phyloP scores from a whole-genome alignment of 2,329 filamentous ascomycete genomes.

The Aspergillus proliferans region DNA sequence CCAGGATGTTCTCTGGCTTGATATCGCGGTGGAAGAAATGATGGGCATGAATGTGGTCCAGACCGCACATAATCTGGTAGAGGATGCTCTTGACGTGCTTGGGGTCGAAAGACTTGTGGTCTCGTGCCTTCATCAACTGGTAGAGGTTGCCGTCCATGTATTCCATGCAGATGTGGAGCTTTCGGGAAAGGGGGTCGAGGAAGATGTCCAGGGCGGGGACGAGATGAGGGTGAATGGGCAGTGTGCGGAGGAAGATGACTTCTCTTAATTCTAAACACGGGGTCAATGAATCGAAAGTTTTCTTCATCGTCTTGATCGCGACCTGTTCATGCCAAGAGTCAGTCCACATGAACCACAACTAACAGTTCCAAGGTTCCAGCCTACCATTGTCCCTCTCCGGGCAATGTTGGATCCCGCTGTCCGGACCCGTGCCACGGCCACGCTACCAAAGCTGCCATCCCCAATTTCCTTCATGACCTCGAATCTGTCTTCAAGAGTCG shows the following conservation, averaged over 20 bases:
- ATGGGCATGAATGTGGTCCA: conserved; percentile 96
- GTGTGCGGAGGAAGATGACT: conserved; percentile 88
- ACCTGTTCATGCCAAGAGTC: conserved; percentile 52
- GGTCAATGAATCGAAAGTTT: conserved; percentile 87
- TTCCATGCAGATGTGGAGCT: conserved; percentile 97
- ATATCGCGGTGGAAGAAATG: conserved; percentile 98
- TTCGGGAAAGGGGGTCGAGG: conserved; percentile 89
- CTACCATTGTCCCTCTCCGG: conserved; percentile 85
- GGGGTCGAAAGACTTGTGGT: conserved; percentile 88
- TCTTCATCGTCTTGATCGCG: conserved; percentile 99
- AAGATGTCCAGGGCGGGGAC: conserved; percentile 99
- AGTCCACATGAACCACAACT: neutral
- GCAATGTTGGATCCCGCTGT: conserved; percentile 84
- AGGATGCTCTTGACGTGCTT: conserved; percentile 94
- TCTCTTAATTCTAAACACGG: conserved; percentile 91
- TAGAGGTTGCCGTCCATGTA: conserved; percentile 99
- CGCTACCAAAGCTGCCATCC: conserved; percentile 96
- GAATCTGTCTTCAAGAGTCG: conserved; percentile 79
- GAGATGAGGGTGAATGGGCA: conserved; percentile 82
- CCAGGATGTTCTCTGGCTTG: conserved; percentile 97
- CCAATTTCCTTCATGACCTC: conserved; percentile 97
- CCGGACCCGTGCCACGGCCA: conserved; percentile 83
- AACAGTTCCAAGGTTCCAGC: conserved; percentile 21
- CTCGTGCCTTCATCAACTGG: conserved; percentile 95
- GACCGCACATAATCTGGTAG: conserved; percentile 90